Base-by-base conservation (phyloP, 208 protist genomes). In the Leishmania turanica region DNA sequence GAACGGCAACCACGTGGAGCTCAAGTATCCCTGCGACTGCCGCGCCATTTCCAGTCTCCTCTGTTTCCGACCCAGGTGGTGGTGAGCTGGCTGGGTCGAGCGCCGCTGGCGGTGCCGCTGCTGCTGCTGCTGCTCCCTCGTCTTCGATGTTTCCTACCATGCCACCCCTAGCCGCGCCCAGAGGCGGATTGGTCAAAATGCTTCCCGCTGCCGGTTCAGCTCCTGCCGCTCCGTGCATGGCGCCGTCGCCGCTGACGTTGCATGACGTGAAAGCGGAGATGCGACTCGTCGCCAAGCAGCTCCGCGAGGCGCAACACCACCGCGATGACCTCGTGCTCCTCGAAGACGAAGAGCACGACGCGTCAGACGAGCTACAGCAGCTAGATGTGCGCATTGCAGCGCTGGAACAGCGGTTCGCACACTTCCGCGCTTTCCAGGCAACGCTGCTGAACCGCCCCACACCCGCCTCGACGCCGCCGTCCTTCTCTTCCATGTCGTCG, bases 281-380 rank as follows among this genome's bases (percentile, higher is more conserved):
- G 79, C 75, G 84, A 2, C 65, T 70, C 19, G 64, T 94, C 40
- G 85, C 89, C 1, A 68, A 77, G 76, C 84, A 89, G 75, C 89
- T 96, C 27, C 87, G 89, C 11, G 58, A 66, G 58, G 89, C 87
- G 21, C 91, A 95, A 75, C 89, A 88, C 68, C 79, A 74, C 15
- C 90, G 92, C 47, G 92, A 97, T 56, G 92, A 97, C 42, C 73
- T 95, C 34, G 74, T 97, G 34, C 80, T 95, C 9, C 77, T 88
- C 21, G 91, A 97, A 77, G 90, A 95, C 77, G 93, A 95, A 81
- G 86, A 94, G 71, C 78, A 92, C 80, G 90, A 97, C 83, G 73
- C 79, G 6, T 87, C 78, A 9, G 45, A 24, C 19, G 83, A 84
- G 77, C 75, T 95, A 17, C 74, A n/a, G 34, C 82, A 84, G 62